Base-by-base conservation (phyloP, 208 protist species). In the Acanthamoeba triangularis region DNA sequence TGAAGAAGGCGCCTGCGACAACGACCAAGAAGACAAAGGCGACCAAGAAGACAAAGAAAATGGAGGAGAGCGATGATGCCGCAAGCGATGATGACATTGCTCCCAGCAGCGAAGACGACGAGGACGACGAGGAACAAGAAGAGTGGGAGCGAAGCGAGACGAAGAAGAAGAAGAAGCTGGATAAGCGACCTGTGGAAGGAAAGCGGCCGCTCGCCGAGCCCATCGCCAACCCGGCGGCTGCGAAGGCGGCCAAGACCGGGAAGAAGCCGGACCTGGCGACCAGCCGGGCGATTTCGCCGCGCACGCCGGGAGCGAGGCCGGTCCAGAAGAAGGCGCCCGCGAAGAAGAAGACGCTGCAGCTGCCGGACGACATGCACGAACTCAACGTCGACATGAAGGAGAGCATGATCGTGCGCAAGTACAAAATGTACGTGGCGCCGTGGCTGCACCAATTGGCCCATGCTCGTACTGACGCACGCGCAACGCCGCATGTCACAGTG, bases 351-450 rank as follows among this genome's bases (percentile, higher is more conserved):
- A 56, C 23, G 47, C 23, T 85, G 44, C 11, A 59, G 76, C 41
- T 85, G 37, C 76, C 76, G 44, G 76, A 85, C 23, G 76, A 85
- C 76, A 85, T 85, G 76, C 16, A 85, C 3, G 76, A 85, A 16
- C 76, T 85, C 76, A 59, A 11, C 44, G 25, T 56, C 35, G 76
- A 85, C 23, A 85, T 85, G 76, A 85, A 85, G 76, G 44, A 85
- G 76, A 85, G 76, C 76, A 23, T 47, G 23, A 85, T 85, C 47
- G n/a, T 59, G 28, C 16, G 76, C 28, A 49, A 56, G 28, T 85
- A 85, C 47, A 85, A 85, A 25, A 59, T 85, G 76, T 85, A 85
- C 76, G 69, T 18, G n/a, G n/a, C n/a, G n/a, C 69, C 30, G 6
- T 23, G 37, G 67, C 14, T 76, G 35, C 14, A 76, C 35, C 20